These are phyloP conservation scores for Zygoascus hellenicus DNA, from an alignment of 1,139 yeast species.

Conservation along the genomic window DNA sequence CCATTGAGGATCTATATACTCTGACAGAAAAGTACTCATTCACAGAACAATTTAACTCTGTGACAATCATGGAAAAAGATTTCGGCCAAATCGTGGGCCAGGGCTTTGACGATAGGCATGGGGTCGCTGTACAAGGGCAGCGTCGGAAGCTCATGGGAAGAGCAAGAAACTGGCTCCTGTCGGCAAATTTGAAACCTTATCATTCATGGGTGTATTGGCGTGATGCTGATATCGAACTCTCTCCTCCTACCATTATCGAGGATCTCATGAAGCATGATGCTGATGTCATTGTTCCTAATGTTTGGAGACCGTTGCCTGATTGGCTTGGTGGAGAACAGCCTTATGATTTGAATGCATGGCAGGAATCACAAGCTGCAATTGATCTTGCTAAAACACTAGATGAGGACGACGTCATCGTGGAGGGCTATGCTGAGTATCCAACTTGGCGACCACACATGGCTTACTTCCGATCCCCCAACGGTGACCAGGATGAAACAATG, in stretches of 20 bases:
- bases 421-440: conserved; percentile 86
- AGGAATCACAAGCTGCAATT: conserved; percentile 76
- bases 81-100: conserved; percentile 67
- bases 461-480: conserved; percentile 73
- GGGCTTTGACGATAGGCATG: conserved; percentile 77
- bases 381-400: conserved; percentile 67
- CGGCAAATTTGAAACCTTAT: conserved; percentile 56
- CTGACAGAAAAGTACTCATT: conserved; percentile 39
- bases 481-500: conserved; percentile 83
- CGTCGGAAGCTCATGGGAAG: conserved; percentile 67
- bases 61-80: conserved; percentile 51
- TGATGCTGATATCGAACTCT: conserved; percentile 63
- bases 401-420: conserved; percentile 88
- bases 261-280: conserved; percentile 59
- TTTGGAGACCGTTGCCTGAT: conserved; percentile 88
- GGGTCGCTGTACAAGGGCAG: conserved; percentile 67
- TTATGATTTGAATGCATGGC: conserved; percentile 89
- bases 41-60: conserved; percentile 14
- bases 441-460: conserved; percentile 94
- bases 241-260: conserved; percentile 55
- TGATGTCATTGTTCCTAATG: conserved; percentile 78
- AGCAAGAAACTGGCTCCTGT: conserved; percentile 64
- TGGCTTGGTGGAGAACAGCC: conserved; percentile 90
- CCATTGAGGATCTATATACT: conserved; percentile 46
- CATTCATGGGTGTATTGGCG: conserved; percentile 77